Conservation (phyloP, 805 yeast genomes). For the Candida ulmi region DNA sequence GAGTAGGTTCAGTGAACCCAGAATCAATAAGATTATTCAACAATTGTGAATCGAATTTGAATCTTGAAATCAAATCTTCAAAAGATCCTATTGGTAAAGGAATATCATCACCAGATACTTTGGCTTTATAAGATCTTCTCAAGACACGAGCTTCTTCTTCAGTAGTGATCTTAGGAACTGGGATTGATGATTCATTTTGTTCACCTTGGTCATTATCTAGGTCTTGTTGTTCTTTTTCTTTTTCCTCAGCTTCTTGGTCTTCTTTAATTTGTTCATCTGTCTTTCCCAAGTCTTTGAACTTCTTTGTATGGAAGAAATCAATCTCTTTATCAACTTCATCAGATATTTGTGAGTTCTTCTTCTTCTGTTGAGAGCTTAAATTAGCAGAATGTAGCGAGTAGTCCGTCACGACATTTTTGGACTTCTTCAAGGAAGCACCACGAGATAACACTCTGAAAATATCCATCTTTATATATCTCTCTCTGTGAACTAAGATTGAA, state of each 20-base stretch:
- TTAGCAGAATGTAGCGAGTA: slow-evolving; percentile 24
- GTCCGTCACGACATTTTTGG: slow-evolving; percentile 27
- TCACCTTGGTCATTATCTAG: slow-evolving; percentile 10
- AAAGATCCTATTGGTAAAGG: slow-evolving; percentile 93
- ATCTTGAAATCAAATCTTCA: slow-evolving; percentile 69
- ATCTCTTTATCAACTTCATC: slow-evolving; percentile 62
- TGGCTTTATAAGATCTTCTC: slow-evolving; percentile 57
- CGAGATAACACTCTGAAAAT: slow-evolving; percentile 78
- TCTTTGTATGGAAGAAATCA: slow-evolving; percentile 74
- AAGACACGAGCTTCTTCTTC: slow-evolving; percentile 55
- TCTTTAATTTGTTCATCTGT: slow-evolving; percentile 21
- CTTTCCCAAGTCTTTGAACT: slow-evolving; percentile 22
- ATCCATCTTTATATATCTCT: slow-evolving; percentile 56
- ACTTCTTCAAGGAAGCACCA: slow-evolving; percentile 75
- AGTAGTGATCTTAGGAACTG: slow-evolving; percentile 40
- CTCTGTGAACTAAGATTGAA: no score
- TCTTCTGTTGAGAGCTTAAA: slow-evolving; percentile 7
- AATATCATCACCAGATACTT: slow-evolving; percentile 76
- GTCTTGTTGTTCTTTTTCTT: slow-evolving; percentile 17
- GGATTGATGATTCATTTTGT: slow-evolving; percentile 2
- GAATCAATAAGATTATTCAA: slow-evolving; percentile 60
- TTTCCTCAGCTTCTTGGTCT: slow-evolving; percentile 22
- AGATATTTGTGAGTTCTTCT: slow-evolving; percentile 34
- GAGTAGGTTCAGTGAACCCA: slow-evolving; percentile 81
- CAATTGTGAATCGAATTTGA: slow-evolving; percentile 49